Evolutionary conservation across 352 stramenopile genomes (phyloP).

Genomic region (Phytopythium oedochilum): DNA sequence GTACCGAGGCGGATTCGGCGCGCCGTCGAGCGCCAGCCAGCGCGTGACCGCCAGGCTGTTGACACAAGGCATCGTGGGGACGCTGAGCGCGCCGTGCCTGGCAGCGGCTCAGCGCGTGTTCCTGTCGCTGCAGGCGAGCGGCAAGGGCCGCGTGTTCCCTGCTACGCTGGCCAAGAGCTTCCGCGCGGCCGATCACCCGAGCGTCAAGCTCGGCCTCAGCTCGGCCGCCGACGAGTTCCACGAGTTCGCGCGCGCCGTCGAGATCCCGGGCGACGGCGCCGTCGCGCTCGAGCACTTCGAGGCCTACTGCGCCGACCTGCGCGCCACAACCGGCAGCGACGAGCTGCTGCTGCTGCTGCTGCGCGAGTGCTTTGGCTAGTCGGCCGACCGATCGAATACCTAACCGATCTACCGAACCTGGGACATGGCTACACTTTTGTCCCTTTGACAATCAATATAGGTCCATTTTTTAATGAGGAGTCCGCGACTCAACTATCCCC

Average conservation of each 20-base stretch:
- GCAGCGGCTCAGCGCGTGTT: slow-evolving; percentile 41
- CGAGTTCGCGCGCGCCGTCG: slow-evolving; percentile 66
- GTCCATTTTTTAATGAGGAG: too few species aligned
- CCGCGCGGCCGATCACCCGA: slow-evolving; percentile 45
- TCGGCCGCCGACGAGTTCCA: slow-evolving; percentile 44
- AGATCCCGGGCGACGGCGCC: slow-evolving; percentile 44
- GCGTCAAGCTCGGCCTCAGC: slow-evolving; percentile 45
- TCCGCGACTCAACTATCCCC: too few species aligned
- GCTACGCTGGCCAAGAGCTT: slow-evolving; percentile 56
- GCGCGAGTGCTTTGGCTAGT: slow-evolving; percentile 67
- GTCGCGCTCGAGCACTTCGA: slow-evolving; percentile 65
- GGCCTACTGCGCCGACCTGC: slow-evolving; percentile 48
- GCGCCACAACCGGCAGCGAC: slow-evolving; percentile 44
- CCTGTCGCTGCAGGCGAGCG: slow-evolving; percentile 26
- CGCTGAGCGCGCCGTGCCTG: slow-evolving; percentile 26
- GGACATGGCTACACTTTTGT: too few species aligned
- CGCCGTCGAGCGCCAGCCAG: slow-evolving; percentile 1
- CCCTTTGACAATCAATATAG: too few species aligned
- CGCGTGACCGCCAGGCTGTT: slow-evolving; percentile 38
- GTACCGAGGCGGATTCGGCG: background rate
- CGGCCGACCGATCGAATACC: too few species aligned
- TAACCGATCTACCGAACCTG: too few species aligned
- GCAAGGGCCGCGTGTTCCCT: slow-evolving; percentile 62
- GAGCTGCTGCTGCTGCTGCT: slow-evolving; percentile 51
- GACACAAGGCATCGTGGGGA: slow-evolving; percentile 31